phyloP scores from a whole-genome alignment of 495 filamentous ascomycete genomes.

The Neurospora sp. region DNA sequence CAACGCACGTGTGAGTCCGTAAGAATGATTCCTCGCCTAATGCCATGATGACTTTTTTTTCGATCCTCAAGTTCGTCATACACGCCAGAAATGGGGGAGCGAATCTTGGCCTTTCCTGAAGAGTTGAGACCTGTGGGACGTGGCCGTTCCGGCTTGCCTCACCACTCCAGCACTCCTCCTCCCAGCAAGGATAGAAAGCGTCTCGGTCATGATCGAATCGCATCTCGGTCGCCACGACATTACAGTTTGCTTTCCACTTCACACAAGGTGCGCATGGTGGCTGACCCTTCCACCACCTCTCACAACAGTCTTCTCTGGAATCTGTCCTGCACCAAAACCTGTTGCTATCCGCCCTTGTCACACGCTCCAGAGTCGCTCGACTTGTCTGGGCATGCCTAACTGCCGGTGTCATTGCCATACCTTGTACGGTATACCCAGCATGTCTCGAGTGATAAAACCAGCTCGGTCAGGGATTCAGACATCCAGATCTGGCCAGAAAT shows the following conservation, averaged over 20 bases:
- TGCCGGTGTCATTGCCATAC: neutral
- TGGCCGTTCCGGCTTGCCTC: neutral
- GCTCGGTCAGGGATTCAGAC: neutral
- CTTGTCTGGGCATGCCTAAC: neutral
- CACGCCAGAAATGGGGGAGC: neutral
- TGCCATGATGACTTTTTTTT: neutral
- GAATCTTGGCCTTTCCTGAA: neutral
- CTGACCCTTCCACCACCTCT: neutral
- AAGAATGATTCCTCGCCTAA: neutral
- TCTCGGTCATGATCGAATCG: neutral
- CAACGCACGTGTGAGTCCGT: neutral
- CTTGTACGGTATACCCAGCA: neutral
- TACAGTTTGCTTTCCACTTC: neutral
- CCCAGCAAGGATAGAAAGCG: neutral
- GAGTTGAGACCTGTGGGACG: neutral
- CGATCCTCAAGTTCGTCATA: neutral
- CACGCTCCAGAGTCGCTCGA: neutral
- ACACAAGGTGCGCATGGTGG: neutral
- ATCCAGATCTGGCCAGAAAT: neutral
- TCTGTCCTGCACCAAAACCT: neutral
- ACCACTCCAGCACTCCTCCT: neutral
- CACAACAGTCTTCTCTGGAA: neutral
- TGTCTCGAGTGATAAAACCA: neutral
- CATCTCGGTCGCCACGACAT: neutral
- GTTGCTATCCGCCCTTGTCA: neutral